phyloP scores from a whole-genome alignment of 352 stramenopile genomes.

The Pythium phragmiticola region DNA sequence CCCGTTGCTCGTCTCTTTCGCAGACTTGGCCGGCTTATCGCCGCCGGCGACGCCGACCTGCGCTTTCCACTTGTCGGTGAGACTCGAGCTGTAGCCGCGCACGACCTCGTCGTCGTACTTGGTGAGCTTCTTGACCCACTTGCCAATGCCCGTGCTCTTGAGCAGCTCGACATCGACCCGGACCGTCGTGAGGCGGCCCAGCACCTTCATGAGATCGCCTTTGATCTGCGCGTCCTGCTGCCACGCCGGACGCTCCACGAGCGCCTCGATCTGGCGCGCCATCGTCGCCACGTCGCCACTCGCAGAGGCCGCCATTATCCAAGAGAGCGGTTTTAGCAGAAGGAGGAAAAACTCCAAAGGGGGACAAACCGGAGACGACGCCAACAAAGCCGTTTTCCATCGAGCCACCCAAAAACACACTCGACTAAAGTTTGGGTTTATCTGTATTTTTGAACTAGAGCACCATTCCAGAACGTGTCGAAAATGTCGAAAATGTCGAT shows the following conservation, averaged over 20 bases:
- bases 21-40: conserved; percentile 20
- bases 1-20: neutral
- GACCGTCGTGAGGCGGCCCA: conserved; percentile 74
- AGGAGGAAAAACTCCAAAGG: neutral
- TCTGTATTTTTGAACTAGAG: neutral
- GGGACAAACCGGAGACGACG: conserved; percentile 1
- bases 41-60: conserved; percentile 50
- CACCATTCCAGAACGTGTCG: neutral
- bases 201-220: conserved; percentile 60
- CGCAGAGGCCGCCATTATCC: conserved; percentile 28
- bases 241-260: conserved; percentile 68
- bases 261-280: conserved; percentile 65
- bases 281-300: conserved; percentile 61
- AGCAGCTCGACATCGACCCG: conserved; percentile 76
- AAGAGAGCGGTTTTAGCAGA: conserved; percentile 1
- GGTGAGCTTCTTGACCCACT: conserved; percentile 80
- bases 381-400: neutral
- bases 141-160: conserved; percentile 74
- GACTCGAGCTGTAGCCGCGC: conserved; percentile 70
- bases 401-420: neutral
- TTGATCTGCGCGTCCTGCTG: conserved; percentile 54
- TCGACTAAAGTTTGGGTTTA: neutral
- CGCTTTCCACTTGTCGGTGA: conserved; percentile 84
- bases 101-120: conserved; percentile 85
- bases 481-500: conserved; percentile 9